These are phyloP conservation scores for Magnolia kwangsiensis DNA, from an alignment of 164 flowering plant species.

Conservation along the genomic window DNA sequence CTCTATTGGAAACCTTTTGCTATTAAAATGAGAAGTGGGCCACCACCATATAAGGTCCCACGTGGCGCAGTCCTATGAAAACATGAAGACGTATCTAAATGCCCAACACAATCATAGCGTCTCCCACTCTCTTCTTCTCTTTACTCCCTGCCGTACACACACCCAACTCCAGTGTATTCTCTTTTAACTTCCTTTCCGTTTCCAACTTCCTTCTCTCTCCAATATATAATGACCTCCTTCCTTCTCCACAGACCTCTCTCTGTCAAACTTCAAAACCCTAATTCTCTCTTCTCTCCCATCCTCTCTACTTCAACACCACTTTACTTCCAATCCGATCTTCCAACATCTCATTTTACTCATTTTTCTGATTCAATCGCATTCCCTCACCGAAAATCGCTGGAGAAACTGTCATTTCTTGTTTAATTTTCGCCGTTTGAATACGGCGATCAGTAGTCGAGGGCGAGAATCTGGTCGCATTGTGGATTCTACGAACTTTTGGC, in stretches of 20 bases:
- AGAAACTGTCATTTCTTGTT: background rate
- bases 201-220: background rate
- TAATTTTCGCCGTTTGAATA: background rate
- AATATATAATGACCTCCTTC: background rate
- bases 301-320: background rate
- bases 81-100: background rate
- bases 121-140: background rate
- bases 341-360: background rate
- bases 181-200: background rate
- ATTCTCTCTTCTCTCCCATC: background rate
- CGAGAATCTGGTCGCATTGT: background rate
- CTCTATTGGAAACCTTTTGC: too few relatives aligned
- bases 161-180: conserved; percentile 1
- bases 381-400: background rate
- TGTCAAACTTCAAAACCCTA: background rate
- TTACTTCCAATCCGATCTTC: background rate
- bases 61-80: background rate
- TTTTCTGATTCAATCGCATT: background rate
- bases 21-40: too few relatives aligned
- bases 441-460: background rate
- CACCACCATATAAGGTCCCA: background rate
- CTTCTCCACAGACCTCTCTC: background rate
- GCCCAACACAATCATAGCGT: conserved; percentile 2
- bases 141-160: conserved; percentile 2
- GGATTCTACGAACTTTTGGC: background rate